Conservation (phyloP, 257 asterid species). For the Echium plantagineum region DNA sequence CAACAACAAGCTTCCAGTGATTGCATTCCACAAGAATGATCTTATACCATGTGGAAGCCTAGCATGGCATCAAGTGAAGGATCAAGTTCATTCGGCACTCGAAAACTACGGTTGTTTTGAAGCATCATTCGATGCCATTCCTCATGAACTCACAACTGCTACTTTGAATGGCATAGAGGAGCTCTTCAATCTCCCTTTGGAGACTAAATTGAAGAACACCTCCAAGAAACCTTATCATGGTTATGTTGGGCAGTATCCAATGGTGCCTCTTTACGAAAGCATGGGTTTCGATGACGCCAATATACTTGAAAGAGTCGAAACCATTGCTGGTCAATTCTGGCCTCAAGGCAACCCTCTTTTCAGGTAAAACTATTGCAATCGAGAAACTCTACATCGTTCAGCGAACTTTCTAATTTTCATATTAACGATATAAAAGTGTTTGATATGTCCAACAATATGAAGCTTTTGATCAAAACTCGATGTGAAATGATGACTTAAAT, state of each 20-base stretch:
- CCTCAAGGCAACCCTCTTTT: slow-evolving; percentile 42
- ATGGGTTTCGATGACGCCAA: slow-evolving; percentile 42
- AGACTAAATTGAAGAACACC: slow-evolving; percentile 29
- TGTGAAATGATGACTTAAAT: no score
- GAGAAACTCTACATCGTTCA: no score
- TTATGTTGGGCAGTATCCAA: slow-evolving; percentile 42
- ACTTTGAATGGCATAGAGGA: slow-evolving; percentile 21
- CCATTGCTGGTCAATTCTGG: slow-evolving; percentile 39
- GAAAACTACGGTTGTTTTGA: slow-evolving; percentile 54
- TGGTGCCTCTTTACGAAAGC: slow-evolving; percentile 52
- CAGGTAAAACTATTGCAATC: no score
- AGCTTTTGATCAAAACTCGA: no score
- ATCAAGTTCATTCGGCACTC: slow-evolving; percentile 30
- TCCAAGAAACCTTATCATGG: slow-evolving; percentile 49
- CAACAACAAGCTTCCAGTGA: slow-evolving; percentile 28
- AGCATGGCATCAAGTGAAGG: slow-evolving; percentile 25
- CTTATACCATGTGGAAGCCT: slow-evolving; percentile 17
- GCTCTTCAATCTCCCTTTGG: slow-evolving; percentile 53
- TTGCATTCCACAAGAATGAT: slow-evolving; percentile 27
- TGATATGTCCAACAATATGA: no score
- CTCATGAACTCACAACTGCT: slow-evolving; percentile 20
- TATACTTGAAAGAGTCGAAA: slow-evolving; percentile 13
- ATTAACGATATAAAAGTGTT: no score
- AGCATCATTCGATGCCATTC: slow-evolving; percentile 29
- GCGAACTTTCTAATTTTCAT: no score